Evolutionary conservation across 257 asterid species (phyloP).

Genomic region (Lithospermum erythrorhizon): DNA sequence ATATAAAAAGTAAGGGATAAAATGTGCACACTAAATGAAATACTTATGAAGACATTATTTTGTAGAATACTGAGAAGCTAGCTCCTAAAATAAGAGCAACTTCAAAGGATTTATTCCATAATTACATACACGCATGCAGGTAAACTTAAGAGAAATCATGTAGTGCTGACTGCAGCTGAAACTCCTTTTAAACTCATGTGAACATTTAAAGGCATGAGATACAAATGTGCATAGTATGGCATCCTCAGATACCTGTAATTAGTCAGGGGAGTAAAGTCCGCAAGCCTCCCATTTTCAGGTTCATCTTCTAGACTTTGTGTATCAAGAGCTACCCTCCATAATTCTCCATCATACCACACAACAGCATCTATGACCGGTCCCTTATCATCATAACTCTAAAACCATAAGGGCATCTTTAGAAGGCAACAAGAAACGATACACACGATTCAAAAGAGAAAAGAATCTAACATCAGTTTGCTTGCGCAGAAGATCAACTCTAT

Average conservation of each 20-base stretch:
- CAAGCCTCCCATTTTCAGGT: conserved; percentile 70
- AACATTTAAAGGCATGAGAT: too few relatives aligned
- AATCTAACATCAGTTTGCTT: conserved; percentile 74
- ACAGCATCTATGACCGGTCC: conserved; percentile 97
- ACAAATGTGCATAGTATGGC: too few relatives aligned
- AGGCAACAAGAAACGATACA: background rate
- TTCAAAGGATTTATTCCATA: too few relatives aligned
- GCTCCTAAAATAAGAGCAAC: too few relatives aligned
- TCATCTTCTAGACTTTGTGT: conserved; percentile 81
- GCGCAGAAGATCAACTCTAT: conserved; percentile 77
- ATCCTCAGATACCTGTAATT: conserved; percentile 58
- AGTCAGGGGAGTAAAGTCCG: conserved; percentile 80
- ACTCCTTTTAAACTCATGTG: too few relatives aligned
- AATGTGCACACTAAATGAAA: too few relatives aligned
- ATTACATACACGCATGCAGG: too few relatives aligned
- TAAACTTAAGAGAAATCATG: too few relatives aligned
- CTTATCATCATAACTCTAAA: conserved; percentile 82
- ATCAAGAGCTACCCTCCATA: conserved; percentile 98
- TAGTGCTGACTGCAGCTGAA: too few relatives aligned
- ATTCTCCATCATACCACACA: conserved; percentile 94
- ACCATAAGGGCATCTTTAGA: conserved; percentile 5
- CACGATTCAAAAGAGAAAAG: conserved; percentile 9
- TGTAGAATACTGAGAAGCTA: too few relatives aligned
- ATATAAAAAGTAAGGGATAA: too few relatives aligned
- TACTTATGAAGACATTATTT: too few relatives aligned